Base-by-base conservation (phyloP, 106 monocot genomes). In the Hemerocallis citrina region DNA sequence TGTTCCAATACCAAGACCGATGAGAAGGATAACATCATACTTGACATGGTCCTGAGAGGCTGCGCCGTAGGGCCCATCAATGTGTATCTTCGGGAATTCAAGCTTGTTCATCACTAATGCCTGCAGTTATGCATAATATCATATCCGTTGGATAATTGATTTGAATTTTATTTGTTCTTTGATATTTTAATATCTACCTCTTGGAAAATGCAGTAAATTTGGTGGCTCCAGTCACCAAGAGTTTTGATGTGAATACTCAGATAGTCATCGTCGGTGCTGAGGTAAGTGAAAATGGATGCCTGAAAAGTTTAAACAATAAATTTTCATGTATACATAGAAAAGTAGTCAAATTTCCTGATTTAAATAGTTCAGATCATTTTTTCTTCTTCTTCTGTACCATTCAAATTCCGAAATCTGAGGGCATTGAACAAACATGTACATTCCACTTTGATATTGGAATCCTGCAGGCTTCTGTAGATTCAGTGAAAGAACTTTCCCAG, bases 51-150 rank as follows among this genome's bases (percentile, higher is more conserved):
- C 74, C 36, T 79, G 79, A 24, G 79, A 56, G 14, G 79, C 57
- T 40, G 79, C 74, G 17, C 79, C 79, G 27, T 79, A 79, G 6
- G 79, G 79, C 9, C 79, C 79, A 46, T 79, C 79, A 7, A 79
- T 74, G 28, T n/a, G 27, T 48, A 79, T 39, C 6, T 61, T 70
- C 23, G 79, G 79, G 10, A 74, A 65, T n/a, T 61, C 33, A 0
- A 52, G 14, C 5, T 49, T 66, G 4, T 28, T 37, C 13, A 54
- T 47, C n/a, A 52, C 21, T 34, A 75, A 30, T 41, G 68, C 68
- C 75, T 67, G 19, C 34, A 74, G 41, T 41, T 41, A n/a, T n/a
- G n/a, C n/a, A n/a, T n/a, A n/a, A n/a, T n/a, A n/a, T n/a, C n/a
- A 36, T 13, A 13, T 41, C 15, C 41, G 15, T 13, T 13, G 41